phyloP scores from a whole-genome alignment of 208 protist genomes.

The Wallacemonas sp. region DNA sequence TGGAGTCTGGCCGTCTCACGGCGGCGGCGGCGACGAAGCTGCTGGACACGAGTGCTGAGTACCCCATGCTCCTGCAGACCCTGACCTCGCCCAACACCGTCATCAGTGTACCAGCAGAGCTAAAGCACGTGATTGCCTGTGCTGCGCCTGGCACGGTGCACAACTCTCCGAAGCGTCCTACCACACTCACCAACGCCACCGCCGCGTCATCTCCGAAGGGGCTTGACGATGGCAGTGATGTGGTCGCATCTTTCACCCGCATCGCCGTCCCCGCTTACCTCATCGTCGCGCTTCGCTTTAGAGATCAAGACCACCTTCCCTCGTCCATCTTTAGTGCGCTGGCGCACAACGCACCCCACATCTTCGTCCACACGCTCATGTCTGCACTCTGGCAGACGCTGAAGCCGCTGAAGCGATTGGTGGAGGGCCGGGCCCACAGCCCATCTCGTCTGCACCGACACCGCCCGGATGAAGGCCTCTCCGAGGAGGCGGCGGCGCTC shows the following conservation, averaged over 20 bases:
- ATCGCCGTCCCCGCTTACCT: constrained; percentile 46
- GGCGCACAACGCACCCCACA: constrained; percentile 24
- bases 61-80: constrained; percentile 4
- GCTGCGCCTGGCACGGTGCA: not conserved
- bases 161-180: not conserved
- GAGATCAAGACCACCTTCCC: constrained; percentile 10
- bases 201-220: no score
- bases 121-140: constrained; percentile 10
- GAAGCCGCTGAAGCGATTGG: constrained; percentile 14
- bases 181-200: not conserved
- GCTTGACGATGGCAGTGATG: constrained; percentile 1
- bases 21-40: constrained; percentile 2
- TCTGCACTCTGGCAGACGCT: constrained; percentile 24
- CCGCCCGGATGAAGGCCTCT: not conserved
- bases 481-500: not conserved
- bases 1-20: constrained; percentile 6
- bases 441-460: not conserved
- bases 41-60: constrained; percentile 12
- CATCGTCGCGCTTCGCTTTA: constrained; percentile 36
- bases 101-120: constrained; percentile 7
- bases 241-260: not conserved
- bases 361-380: constrained; percentile 24
- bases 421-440: constrained; percentile 6
- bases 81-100: constrained; percentile 11
- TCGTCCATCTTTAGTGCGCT: constrained; percentile 18